A percentile compares a stretch with the other conserved stretches of the same genome.
Evolutionary conservation across 306 rosid species (phyloP).

Genomic region (Macrotyloma uniflorum): DNA sequence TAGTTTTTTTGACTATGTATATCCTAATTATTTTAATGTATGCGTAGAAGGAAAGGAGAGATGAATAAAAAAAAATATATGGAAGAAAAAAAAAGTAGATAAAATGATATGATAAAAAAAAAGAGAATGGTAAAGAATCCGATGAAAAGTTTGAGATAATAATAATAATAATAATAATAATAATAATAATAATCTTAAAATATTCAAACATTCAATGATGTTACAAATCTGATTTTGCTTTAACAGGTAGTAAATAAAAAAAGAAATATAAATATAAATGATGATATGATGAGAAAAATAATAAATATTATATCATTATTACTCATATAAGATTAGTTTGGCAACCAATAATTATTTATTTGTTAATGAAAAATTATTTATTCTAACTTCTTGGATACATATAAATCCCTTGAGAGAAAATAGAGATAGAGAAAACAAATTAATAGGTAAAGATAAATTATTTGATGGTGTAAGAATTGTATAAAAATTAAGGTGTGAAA

Average conservation of each 20-base stretch:
- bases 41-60: neutral
- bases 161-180: no score
- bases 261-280: neutral
- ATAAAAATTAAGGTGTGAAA: neutral
- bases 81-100: neutral
- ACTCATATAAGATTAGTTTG: neutral
- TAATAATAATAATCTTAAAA: no score
- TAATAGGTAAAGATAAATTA: neutral
- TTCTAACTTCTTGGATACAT: neutral
- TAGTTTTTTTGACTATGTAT: neutral
- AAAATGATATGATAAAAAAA: neutral
- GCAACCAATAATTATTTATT: neutral
- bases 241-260: no score
- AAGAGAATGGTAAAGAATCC: no score
- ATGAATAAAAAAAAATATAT: neutral
- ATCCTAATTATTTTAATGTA: neutral
- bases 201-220: neutral
- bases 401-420: neutral
- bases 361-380: neutral
- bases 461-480: neutral
- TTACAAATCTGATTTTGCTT: neutral
- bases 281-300: neutral
- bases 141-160: no score
- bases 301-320: neutral
- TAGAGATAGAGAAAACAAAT: neutral